Evolutionary conservation across 2,329 filamentous ascomycete species (phyloP).

Genomic region (Aschersonia sp.): DNA sequence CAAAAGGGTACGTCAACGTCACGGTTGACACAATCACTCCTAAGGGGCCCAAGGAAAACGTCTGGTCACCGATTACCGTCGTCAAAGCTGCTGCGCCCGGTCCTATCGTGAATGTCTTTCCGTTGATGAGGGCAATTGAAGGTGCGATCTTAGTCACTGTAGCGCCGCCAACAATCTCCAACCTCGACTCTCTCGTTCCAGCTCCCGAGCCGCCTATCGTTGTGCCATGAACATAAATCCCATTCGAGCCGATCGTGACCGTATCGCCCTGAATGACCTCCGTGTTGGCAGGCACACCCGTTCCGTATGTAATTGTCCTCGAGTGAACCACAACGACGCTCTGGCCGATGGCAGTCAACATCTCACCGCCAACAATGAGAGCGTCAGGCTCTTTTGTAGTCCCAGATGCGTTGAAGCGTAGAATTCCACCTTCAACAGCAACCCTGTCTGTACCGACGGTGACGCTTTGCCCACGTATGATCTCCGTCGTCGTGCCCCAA

Average conservation of each 20-base stretch:
- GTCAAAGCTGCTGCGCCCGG: conserved; percentile 26
- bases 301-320: conserved; percentile 30
- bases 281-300: conserved; percentile 15
- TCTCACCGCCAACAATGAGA: conserved; percentile 31
- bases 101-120: conserved; percentile 35
- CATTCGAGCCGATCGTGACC: conserved; percentile 32
- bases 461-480: conserved; percentile 16
- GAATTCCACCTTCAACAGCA: conserved; percentile 19
- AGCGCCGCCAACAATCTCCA: conserved; percentile 35
- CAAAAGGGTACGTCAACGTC: conserved; percentile 30
- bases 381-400: conserved; percentile 23
- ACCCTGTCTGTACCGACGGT: conserved; percentile 19
- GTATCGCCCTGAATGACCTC: conserved; percentile 33
- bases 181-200: conserved; percentile 19
- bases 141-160: conserved; percentile 35
- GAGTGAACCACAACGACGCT: conserved; percentile 25
- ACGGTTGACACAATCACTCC: conserved; percentile 32
- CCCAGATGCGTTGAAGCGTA: conserved; percentile 17
- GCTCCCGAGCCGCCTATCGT: conserved; percentile 28
- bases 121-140: conserved; percentile 32
- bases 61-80: conserved; percentile 32
- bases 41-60: conserved; percentile 31
- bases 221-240: conserved; percentile 23
- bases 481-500: conserved; percentile 17
- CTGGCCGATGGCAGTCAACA: conserved; percentile 27